Evolutionary conservation across 495 filamentous ascomycete genomes (phyloP).

Genomic region (Daldinia caldariorum): DNA sequence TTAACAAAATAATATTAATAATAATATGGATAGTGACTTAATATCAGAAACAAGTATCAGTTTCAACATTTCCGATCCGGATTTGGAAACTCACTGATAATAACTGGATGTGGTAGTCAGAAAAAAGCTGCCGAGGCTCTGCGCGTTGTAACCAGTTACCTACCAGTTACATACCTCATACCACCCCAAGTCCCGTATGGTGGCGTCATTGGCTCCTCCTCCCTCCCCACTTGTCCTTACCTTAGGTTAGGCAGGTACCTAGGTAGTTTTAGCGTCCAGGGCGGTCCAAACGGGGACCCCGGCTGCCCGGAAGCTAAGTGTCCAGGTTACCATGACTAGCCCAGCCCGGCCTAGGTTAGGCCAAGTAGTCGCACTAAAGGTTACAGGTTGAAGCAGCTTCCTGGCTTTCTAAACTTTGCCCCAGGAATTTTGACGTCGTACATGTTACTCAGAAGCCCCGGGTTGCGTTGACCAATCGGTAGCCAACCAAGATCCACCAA

Average conservation of each 20-base stretch:
- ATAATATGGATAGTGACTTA: background rate
- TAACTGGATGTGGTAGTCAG: background rate
- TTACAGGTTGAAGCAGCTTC: constrained; percentile 12
- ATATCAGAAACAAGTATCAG: background rate
- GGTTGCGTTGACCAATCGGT: constrained; percentile 26
- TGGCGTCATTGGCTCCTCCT: constrained; percentile 18
- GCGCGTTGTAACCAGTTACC: background rate
- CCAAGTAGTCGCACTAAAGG: too few species aligned
- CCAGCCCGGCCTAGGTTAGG: too few species aligned
- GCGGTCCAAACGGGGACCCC: constrained; percentile 28
- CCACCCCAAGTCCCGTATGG: constrained; percentile 10
- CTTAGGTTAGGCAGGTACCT: too few species aligned
- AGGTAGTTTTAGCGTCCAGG: constrained; percentile 26
- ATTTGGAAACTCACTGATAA: background rate
- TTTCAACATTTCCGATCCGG: background rate
- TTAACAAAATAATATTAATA: background rate
- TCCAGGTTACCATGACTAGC: background rate
- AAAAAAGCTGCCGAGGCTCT: constrained; percentile 10
- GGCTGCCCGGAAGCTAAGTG: constrained; percentile 29
- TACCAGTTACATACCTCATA: too few species aligned
- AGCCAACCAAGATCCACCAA: constrained; percentile 22
- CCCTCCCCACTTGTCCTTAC: too few species aligned
- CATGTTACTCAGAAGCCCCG: background rate
- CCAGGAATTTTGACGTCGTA: background rate
- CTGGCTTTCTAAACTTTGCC: too few species aligned